Percentiles rank a stretch among this genome's conserved stretches.
These are phyloP conservation scores for Prunus dulcis DNA, from an alignment of 306 rosid species.

Conservation along the genomic window DNA sequence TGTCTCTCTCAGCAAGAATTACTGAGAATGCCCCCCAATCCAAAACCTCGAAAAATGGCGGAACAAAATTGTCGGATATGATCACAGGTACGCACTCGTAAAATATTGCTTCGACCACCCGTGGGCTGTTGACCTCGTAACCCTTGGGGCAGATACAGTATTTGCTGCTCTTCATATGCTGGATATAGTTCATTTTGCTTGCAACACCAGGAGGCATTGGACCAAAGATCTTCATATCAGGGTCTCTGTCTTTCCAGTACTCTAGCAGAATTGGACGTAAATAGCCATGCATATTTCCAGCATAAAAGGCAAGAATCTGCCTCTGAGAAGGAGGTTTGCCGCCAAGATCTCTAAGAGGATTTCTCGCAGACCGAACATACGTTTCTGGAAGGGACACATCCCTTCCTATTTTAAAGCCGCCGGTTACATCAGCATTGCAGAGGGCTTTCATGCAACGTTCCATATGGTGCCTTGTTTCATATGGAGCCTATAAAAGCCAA, in stretches of 20 bases:
- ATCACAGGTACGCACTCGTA: slow-evolving; percentile 95
- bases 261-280: slow-evolving; percentile 64
- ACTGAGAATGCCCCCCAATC: slow-evolving; percentile 85
- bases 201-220: slow-evolving; percentile 80
- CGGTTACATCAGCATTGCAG: slow-evolving; percentile 87
- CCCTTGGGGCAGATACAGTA: slow-evolving; percentile 97
- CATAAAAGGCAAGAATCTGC: slow-evolving; percentile 74
- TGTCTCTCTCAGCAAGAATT: slow-evolving; percentile 77
- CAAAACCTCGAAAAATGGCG: slow-evolving; percentile 86
- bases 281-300: slow-evolving; percentile 87
- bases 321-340: slow-evolving; percentile 75
- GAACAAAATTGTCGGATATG: slow-evolving; percentile 95
- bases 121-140: slow-evolving; percentile 88
- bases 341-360: slow-evolving; percentile 80
- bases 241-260: slow-evolving; percentile 83
- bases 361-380: slow-evolving; percentile 59
- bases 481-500: slow-evolving; percentile 67
- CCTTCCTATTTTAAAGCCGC: slow-evolving; percentile 82
- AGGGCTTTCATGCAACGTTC: slow-evolving; percentile 90
- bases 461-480: slow-evolving; percentile 97
- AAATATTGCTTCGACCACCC: slow-evolving; percentile 84
- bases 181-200: slow-evolving; percentile 81
- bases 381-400: slow-evolving; percentile 93
- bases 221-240: slow-evolving; percentile 75
- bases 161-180: slow-evolving; percentile 86